Evolutionary conservation across 2,329 filamentous ascomycete genomes (phyloP).

Genomic region (Apiospora malaysiana): DNA sequence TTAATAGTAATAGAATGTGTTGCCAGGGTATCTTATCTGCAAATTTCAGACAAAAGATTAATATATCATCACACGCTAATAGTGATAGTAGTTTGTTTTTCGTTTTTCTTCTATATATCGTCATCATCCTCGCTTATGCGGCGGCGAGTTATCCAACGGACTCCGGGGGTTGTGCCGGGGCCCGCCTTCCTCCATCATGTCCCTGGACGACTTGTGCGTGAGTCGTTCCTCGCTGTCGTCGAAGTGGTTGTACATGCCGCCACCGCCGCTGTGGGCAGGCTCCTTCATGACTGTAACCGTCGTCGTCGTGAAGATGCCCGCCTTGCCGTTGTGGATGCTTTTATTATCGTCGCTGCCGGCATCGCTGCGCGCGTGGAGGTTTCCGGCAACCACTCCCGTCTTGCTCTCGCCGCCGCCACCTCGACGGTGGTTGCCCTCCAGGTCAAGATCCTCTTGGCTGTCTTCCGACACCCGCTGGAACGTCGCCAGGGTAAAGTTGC

Average conservation of each 20-base stretch:
- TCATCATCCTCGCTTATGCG: not conserved
- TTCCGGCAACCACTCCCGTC: not conserved
- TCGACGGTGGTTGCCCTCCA: not conserved
- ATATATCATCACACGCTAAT: constrained; percentile 2
- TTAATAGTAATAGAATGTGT: not conserved
- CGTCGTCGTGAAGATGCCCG: constrained; percentile 11
- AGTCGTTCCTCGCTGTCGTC: constrained; percentile 20
- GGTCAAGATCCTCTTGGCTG: not conserved
- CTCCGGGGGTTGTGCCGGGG: not conserved
- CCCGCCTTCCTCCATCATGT: constrained; percentile 5
- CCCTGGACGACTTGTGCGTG: constrained; percentile 18
- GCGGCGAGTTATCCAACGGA: not conserved
- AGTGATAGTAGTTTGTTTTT: not conserved
- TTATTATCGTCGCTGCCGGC: not conserved
- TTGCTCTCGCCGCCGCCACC: not conserved
- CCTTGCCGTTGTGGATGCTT: not conserved
- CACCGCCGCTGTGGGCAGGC: not conserved
- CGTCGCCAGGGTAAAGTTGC: constrained; percentile 22
- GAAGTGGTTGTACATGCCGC: not conserved
- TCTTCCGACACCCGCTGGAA: constrained; percentile 22
- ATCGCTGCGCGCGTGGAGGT: not conserved
- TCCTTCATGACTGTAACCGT: constrained; percentile 21
- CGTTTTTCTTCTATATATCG: no score
- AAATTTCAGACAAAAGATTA: not conserved
- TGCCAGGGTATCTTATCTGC: not conserved